Evolutionary conservation across 129 eudicot species (phyloP).

Genomic region (Glebionis coronaria): DNA sequence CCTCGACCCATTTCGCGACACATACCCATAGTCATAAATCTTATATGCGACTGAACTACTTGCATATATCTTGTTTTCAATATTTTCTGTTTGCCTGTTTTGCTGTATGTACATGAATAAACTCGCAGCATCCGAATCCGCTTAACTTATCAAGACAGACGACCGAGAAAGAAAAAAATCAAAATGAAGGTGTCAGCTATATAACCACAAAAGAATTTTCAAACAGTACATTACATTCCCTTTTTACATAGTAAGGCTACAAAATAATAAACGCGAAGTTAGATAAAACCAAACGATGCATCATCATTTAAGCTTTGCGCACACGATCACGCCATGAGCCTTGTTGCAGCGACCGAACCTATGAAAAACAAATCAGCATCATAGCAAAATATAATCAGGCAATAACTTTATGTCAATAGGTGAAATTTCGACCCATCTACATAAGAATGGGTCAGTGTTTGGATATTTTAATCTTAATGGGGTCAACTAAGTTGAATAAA

Average conservation of each 20-base stretch:
- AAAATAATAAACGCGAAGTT: background rate
- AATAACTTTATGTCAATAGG: background rate
- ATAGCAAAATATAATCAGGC: background rate
- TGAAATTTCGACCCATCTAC: background rate
- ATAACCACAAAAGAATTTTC: background rate
- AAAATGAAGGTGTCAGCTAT: too few relatives aligned
- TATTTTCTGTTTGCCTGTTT: too few relatives aligned
- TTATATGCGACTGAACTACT: too few relatives aligned
- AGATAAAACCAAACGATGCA: background rate
- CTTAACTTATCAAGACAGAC: too few relatives aligned
- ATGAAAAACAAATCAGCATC: constrained; percentile 1
- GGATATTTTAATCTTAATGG: background rate
- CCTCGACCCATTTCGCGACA: too few relatives aligned
- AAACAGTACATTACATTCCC: background rate
- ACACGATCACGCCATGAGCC: constrained; percentile 98
- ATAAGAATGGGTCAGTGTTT: background rate
- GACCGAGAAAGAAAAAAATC: too few relatives aligned
- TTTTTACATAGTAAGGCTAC: constrained; percentile 2
- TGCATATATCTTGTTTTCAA: too few relatives aligned
- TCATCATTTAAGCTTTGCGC: constrained; percentile 39
- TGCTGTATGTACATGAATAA: too few relatives aligned
- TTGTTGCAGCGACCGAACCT: constrained; percentile 79
- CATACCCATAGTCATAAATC: too few relatives aligned
- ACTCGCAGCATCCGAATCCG: background rate
- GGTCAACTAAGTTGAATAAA: background rate